Conservation (phyloP, 179 eudicot genomes). For the Carnegiea gigantea region DNA sequence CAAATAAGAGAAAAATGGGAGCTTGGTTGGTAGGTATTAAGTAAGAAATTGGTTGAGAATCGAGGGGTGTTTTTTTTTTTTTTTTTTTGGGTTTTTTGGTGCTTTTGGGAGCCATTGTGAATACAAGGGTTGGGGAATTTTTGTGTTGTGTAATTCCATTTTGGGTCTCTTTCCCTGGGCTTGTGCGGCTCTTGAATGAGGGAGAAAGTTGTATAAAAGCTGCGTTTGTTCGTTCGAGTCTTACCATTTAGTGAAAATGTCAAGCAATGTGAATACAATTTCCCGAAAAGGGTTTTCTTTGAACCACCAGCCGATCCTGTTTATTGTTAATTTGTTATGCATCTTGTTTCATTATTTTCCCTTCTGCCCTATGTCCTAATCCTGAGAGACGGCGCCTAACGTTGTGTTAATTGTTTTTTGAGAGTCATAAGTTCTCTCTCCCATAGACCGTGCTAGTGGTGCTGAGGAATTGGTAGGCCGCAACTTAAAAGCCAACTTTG, state of each 20-base stretch:
- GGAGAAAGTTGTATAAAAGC: slow-evolving; percentile 26
- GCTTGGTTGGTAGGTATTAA: slow-evolving; percentile 16
- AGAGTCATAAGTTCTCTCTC: no score
- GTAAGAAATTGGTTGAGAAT: slow-evolving; percentile 23
- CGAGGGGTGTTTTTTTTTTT: slow-evolving; percentile 9
- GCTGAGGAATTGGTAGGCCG: no score
- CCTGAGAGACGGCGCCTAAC: no score
- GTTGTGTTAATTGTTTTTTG: no score
- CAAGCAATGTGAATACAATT: slow-evolving; percentile 14
- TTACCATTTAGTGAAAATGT: slow-evolving; percentile 11
- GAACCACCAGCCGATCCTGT: no score
- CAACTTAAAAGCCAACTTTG: no score
- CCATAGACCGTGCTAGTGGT: no score
- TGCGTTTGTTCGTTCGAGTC: slow-evolving; percentile 14
- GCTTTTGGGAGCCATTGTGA: slow-evolving; percentile 23
- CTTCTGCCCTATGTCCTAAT: no score
- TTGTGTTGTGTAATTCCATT: slow-evolving; percentile 16
- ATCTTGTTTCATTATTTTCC: background rate
- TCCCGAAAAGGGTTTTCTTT: background rate
- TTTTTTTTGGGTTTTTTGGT: background rate
- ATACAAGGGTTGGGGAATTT: slow-evolving; percentile 27
- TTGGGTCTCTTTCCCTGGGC: background rate
- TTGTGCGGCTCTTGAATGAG: slow-evolving; percentile 4
- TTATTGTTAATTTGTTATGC: background rate
- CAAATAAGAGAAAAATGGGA: slow-evolving; percentile 16